Evolutionary conservation across 176 grass and related monocot species (phyloP).

Genomic region (Tuctoria greenei): DNA sequence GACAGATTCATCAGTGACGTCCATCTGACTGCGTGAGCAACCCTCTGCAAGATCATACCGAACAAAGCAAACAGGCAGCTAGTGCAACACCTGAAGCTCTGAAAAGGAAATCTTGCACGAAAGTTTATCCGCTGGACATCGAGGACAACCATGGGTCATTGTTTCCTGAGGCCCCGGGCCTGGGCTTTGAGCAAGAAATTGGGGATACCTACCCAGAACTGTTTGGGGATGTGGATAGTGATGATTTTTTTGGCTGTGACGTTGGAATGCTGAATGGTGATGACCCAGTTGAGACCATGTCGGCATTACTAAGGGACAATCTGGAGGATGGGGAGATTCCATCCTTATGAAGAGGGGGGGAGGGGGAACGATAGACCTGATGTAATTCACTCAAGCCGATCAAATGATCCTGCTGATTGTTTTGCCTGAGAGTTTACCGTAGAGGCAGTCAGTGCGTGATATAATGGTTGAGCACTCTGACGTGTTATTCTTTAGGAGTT

Average conservation of each 20-base stretch:
- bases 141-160: background rate
- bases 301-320: slow-evolving; percentile 36
- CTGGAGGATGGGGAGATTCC: slow-evolving; percentile 83
- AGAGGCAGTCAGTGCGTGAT: background rate
- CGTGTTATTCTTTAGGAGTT: background rate
- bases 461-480: too few relatives aligned
- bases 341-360: slow-evolving; percentile 12
- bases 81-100: slow-evolving; percentile 35
- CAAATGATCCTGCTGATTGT: background rate
- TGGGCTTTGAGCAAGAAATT: slow-evolving; percentile 69
- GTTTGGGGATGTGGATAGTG: slow-evolving; percentile 65
- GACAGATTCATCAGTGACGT: slow-evolving; percentile 6
- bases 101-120: slow-evolving; percentile 34
- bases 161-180: slow-evolving; percentile 28
- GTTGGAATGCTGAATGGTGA: slow-evolving; percentile 32
- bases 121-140: slow-evolving; percentile 41
- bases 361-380: background rate
- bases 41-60: slow-evolving; percentile 3
- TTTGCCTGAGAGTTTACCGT: background rate
- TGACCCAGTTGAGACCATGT: background rate
- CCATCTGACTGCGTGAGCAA: slow-evolving; percentile 1
- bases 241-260: slow-evolving; percentile 71
- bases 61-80: slow-evolving; percentile 10
- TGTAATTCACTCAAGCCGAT: background rate
- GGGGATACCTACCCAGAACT: slow-evolving; percentile 59